Evolutionary conservation across 1,284 basidiomycete species (phyloP), one percentile per base, ranked within the genome.

Genomic region (Acaromyces ingoldii): DNA sequence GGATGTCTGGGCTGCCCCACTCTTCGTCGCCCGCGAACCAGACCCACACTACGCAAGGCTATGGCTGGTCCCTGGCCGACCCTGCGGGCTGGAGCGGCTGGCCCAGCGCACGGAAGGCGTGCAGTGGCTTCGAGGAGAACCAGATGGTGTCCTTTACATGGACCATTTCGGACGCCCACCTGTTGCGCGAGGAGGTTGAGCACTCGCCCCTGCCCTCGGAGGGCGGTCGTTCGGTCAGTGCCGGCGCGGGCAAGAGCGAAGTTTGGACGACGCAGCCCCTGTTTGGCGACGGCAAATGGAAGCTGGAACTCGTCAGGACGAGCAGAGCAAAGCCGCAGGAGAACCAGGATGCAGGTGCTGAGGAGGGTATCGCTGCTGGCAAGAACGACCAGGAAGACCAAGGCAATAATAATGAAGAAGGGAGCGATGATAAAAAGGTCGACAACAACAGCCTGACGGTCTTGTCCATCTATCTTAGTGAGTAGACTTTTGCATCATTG

Each of bases 251-350:
- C 30, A 65, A 62, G 54, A 68, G 60, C 45, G 63, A 70, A 15
- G 60, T 67, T 0, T 74, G 72, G 72, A 65, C 65, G 6, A 63
- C 50, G 38, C 63, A 67, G 29, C 72, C 72, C 10, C 24, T 67
- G 25, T 74, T 74, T 53, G 72, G 71, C 19, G 65, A 67, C 31
- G 66, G 65, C 38, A 70, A 63, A 31, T 74, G 72, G 72, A 69
- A 63, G 45, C 46, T 74, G n/a, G 70, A 73, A 51, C 62, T 73
- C 9, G 60, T 65, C 1, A 59, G 67, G 2, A 64, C 61, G 7
- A 40, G 21, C 7, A 40, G 38, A 17, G 13, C 38, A 7, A 7
- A 40, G 17, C 13, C 7, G 17, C 13, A 7, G 38, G 38, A 40
- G 7, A 40, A 25, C 7, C 21, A 19, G 28, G 38, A 40, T 13